These are phyloP conservation scores for Fraxinus pennsylvanica DNA, from an alignment of 257 asterid genomes.

Conservation along the genomic window DNA sequence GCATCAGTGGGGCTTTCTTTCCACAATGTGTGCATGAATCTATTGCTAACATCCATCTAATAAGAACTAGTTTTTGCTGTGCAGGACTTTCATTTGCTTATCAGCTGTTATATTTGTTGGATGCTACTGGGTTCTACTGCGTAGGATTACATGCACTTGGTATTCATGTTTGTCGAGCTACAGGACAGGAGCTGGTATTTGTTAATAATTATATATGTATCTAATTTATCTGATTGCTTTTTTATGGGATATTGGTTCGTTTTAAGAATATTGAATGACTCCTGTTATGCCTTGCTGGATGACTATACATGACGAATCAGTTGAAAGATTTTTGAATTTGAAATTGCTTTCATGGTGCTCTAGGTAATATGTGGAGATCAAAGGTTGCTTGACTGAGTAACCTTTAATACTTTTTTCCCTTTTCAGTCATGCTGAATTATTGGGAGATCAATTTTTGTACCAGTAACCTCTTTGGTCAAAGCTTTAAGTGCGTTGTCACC, in stretches of 20 bases:
- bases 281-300: neutral
- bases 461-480: neutral
- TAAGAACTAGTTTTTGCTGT: conserved; percentile 27
- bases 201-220: conserved; percentile 20
- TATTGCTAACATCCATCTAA: conserved; percentile 27
- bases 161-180: conserved; percentile 94
- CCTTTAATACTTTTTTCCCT: neutral
- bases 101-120: conserved; percentile 89
- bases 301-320: neutral
- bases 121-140: conserved; percentile 93
- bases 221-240: conserved; percentile 20
- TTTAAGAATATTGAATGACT: conserved; percentile 9
- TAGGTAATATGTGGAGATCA: conserved; percentile 11
- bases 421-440: neutral
- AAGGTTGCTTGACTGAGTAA: conserved; percentile 9
- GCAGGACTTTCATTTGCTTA: conserved; percentile 92
- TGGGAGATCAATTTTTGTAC: neutral
- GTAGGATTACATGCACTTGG: conserved; percentile 88
- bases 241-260: neutral
- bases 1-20: conserved; percentile 19
- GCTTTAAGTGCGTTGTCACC: neutral
- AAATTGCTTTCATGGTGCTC: conserved; percentile 4
- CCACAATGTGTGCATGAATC: conserved; percentile 11
- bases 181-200: conserved; percentile 96
- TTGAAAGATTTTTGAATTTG: conserved; percentile 12